phyloP scores from a whole-genome alignment of 257 asterid species.

The Nicotiana tomentosiformis region DNA sequence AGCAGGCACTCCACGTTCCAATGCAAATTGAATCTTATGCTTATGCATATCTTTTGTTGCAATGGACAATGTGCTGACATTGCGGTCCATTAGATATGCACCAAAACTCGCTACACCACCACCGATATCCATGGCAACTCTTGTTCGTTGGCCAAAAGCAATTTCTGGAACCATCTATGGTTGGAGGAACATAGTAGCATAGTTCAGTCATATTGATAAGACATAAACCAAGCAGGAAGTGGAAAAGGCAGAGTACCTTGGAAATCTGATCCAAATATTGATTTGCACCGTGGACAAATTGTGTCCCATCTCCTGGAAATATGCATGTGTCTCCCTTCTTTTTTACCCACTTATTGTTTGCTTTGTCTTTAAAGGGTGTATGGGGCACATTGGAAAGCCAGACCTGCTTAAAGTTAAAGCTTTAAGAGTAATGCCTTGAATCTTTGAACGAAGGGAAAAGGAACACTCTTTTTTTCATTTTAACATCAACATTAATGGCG shows the following conservation, averaged over 20 bases:
- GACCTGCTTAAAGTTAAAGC: conserved; percentile 26
- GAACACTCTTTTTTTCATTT: not conserved
- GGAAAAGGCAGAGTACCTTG: conserved; percentile 34
- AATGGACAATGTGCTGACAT: conserved; percentile 54
- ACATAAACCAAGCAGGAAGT: not conserved
- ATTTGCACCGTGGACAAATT: conserved; percentile 23
- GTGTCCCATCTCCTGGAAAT: conserved; percentile 36
- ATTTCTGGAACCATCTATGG: conserved; percentile 54
- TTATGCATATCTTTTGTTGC: conserved; percentile 36
- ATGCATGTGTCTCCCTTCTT: conserved; percentile 29
- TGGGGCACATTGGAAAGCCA: conserved; percentile 47
- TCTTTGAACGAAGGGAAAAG: not conserved
- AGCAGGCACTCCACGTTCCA: conserved; percentile 67
- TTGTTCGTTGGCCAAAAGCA: conserved; percentile 43
- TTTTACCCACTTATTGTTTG: conserved; percentile 19
- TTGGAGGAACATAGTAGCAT: conserved; percentile 13
- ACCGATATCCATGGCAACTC: conserved; percentile 53
- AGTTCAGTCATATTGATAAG: not conserved
- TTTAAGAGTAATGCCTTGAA: not conserved
- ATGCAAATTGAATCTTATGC: conserved; percentile 44
- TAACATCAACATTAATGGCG: not conserved
- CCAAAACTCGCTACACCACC: conserved; percentile 52
- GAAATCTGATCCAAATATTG: conserved; percentile 48
- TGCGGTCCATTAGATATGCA: conserved; percentile 42
- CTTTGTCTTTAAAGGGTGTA: conserved; percentile 22